Conservation (phyloP, 2,329 filamentous ascomycete genomes). For the Hymenoscyphus fraxineus region DNA sequence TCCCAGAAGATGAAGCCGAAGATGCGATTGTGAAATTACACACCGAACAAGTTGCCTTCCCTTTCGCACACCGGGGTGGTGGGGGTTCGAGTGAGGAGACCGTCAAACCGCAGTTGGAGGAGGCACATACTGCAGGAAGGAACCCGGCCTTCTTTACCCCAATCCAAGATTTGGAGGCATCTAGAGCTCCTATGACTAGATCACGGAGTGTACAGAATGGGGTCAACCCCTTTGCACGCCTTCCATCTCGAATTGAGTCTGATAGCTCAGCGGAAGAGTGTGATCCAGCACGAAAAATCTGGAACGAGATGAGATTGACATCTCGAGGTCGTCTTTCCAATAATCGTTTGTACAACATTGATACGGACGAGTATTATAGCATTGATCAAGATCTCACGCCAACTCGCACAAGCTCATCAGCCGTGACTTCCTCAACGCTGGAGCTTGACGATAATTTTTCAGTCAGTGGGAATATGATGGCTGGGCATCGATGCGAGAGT, state of each 20-base stretch:
- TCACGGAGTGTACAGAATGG: neutral
- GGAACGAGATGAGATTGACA: conserved; percentile 31
- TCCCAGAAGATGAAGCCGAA: conserved; percentile 21
- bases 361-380: conserved; percentile 24
- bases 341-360: conserved; percentile 22
- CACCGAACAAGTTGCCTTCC: conserved; percentile 19
- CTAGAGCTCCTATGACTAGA: conserved; percentile 4
- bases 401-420: conserved; percentile 15
- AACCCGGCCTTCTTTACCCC: conserved; percentile 8
- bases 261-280: conserved; percentile 17
- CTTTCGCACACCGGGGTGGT: conserved; percentile 10
- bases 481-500: neutral
- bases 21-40: conserved; percentile 24
- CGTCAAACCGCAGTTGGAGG: conserved; percentile 16
- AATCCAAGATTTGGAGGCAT: neutral
- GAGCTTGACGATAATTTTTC: conserved; percentile 7
- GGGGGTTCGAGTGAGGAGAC: conserved; percentile 22
- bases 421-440: conserved; percentile 10
- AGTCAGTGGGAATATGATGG: neutral
- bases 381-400: conserved; percentile 18
- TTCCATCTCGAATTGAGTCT: neutral
- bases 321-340: conserved; percentile 25
- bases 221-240: conserved; percentile 6
- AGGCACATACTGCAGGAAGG: neutral
- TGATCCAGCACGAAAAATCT: conserved; percentile 34